Evolutionary conservation across 495 filamentous ascomycete species (phyloP).

Genomic region (Hypoxylon crocopeplum): DNA sequence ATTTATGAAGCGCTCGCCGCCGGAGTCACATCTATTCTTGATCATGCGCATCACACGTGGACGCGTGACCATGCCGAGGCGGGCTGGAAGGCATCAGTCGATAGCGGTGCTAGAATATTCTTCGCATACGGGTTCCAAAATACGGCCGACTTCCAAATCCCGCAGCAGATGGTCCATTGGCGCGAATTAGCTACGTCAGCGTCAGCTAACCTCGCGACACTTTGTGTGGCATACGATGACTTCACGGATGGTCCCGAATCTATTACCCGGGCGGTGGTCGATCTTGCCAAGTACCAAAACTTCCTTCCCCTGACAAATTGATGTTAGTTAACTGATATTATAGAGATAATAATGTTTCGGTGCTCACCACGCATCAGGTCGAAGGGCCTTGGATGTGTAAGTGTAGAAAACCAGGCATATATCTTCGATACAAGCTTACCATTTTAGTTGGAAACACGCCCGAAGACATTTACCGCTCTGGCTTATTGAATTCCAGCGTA

Average conservation of each 20-base stretch:
- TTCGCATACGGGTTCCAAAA: slow-evolving; percentile 42
- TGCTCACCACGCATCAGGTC: slow-evolving; percentile 46
- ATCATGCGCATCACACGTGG: slow-evolving; percentile 49
- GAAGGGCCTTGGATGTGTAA: slow-evolving; percentile 45
- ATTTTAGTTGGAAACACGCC: slow-evolving; percentile 38
- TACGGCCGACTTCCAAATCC: slow-evolving; percentile 25
- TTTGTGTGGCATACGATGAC: slow-evolving; percentile 46
- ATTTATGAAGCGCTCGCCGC: slow-evolving; percentile 48
- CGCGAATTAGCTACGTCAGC: slow-evolving; percentile 31
- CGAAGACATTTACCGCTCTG: slow-evolving; percentile 32
- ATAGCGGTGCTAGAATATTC: slow-evolving; percentile 47
- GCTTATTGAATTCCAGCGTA: slow-evolving; percentile 39
- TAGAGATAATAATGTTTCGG: slow-evolving; percentile 39
- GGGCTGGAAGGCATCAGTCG: slow-evolving; percentile 44
- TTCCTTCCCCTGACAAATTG: not conserved
- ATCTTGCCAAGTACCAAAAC: slow-evolving; percentile 22
- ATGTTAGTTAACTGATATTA: not conserved
- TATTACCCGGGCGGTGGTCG: slow-evolving; percentile 32
- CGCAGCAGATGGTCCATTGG: slow-evolving; percentile 40
- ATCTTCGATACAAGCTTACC: no score
- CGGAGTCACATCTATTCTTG: slow-evolving; percentile 27
- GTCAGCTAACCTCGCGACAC: slow-evolving; percentile 14
- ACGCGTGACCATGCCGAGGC: slow-evolving; percentile 48
- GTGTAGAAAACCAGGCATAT: no score
- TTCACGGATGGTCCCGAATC: slow-evolving; percentile 26